These are phyloP conservation scores for Vigna mungo DNA, from an alignment of 306 rosid genomes.

Conservation along the genomic window DNA sequence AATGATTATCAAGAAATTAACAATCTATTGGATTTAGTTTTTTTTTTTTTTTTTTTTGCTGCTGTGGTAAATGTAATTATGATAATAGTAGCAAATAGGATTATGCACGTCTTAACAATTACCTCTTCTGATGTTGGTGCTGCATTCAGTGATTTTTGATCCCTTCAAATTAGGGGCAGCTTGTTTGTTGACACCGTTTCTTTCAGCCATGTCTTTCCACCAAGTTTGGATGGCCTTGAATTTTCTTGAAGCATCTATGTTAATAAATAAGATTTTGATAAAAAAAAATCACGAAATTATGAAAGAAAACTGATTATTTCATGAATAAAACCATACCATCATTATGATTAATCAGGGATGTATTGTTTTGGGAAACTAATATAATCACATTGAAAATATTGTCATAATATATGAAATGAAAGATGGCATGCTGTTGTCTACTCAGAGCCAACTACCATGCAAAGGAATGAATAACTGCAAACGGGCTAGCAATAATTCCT, in stretches of 20 bases:
- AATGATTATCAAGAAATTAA: constrained; percentile 8
- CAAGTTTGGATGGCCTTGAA: constrained; percentile 89
- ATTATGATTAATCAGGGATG: constrained; percentile 2
- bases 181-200: constrained; percentile 55
- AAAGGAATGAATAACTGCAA: constrained; percentile 17
- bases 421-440: constrained; percentile 18
- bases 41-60: constrained; percentile 13
- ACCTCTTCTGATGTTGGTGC: constrained; percentile 56
- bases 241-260: constrained; percentile 72
- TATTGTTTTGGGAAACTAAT: not conserved
- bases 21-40: not conserved
- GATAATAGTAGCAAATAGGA: constrained; percentile 6
- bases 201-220: constrained; percentile 91
- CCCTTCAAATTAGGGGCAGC: constrained; percentile 45
- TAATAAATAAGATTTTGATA: constrained; percentile 36
- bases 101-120: constrained; percentile 29
- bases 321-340: constrained; percentile 5
- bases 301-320: constrained; percentile 25
- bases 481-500: constrained; percentile 28
- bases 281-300: constrained; percentile 16
- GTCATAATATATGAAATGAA: constrained; percentile 22
- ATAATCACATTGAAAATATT: constrained; percentile 1
- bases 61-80: constrained; percentile 6
- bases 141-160: constrained; percentile 41
- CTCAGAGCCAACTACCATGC: constrained; percentile 28